phyloP scores from a whole-genome alignment of 164 flowering plant species.

The Stephania cephalantha region DNA sequence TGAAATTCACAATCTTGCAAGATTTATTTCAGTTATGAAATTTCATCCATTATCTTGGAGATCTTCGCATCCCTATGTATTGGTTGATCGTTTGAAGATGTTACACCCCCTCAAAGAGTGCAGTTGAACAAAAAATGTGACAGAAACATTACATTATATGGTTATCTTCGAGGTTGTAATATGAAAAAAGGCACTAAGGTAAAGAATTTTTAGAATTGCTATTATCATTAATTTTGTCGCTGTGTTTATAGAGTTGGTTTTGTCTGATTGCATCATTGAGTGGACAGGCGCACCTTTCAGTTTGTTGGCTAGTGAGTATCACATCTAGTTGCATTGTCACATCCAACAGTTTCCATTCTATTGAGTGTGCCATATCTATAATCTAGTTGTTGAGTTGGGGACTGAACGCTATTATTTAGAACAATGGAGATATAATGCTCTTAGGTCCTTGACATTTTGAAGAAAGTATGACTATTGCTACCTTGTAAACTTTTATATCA shows the following conservation, averaged over 20 bases:
- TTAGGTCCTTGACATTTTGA: too few relatives aligned
- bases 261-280: background rate
- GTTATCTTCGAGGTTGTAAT: slow-evolving; percentile 93
- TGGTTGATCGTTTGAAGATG: slow-evolving; percentile 96
- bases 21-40: slow-evolving; percentile 91
- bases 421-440: too few relatives aligned
- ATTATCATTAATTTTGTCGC: background rate
- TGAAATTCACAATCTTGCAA: slow-evolving; percentile 90
- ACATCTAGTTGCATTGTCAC: too few relatives aligned
- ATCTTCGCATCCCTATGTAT: slow-evolving; percentile 76
- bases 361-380: too few relatives aligned
- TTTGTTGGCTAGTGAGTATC: too few relatives aligned
- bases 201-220: slow-evolving; percentile 3
- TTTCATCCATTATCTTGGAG: slow-evolving; percentile 88
- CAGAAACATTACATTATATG: slow-evolving; percentile 83
- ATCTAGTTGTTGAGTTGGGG: too few relatives aligned
- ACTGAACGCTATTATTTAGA: too few relatives aligned
- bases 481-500: too few relatives aligned
- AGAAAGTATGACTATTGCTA: too few relatives aligned
- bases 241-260: background rate
- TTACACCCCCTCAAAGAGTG: slow-evolving; percentile 78
- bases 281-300: too few relatives aligned
- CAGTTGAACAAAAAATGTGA: slow-evolving; percentile 64
- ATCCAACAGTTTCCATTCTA: too few relatives aligned
- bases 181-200: slow-evolving; percentile 87